Conservation (phyloP, 768 basidiomycete species). For the Rubroboletus satanas region DNA sequence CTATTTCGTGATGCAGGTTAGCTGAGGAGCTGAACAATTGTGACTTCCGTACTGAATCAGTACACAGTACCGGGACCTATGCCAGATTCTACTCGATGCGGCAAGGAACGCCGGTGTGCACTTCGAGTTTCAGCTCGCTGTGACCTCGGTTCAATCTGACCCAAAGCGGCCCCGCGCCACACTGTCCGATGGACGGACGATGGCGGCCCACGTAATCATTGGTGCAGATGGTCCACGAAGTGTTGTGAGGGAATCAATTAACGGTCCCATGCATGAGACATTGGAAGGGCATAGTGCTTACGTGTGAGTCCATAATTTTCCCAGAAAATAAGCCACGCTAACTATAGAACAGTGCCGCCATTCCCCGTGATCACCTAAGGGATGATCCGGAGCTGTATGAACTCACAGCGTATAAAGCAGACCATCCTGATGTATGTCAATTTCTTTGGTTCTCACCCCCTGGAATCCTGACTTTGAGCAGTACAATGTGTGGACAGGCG, state of each 20-base stretch:
- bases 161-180: constrained; percentile 29
- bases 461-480: constrained; percentile 2
- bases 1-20: constrained; percentile 51
- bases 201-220: constrained; percentile 53
- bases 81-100: constrained; percentile 45
- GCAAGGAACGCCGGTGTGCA: constrained; percentile 47
- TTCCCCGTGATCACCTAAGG: constrained; percentile 41
- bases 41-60: background rate
- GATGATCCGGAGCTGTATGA: constrained; percentile 42
- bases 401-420: constrained; percentile 23
- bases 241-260: constrained; percentile 35
- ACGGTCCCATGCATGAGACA: constrained; percentile 28
- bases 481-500: constrained; percentile 29
- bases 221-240: constrained; percentile 62
- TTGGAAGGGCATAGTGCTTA: constrained; percentile 40
- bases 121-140: constrained; percentile 44
- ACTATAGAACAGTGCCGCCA: constrained; percentile 33
- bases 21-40: background rate
- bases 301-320: constrained; percentile 34
- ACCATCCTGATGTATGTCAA: constrained; percentile 21
- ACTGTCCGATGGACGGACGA: constrained; percentile 41
- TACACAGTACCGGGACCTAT: constrained; percentile 51
- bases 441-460: background rate
- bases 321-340: background rate
- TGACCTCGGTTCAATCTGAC: constrained; percentile 33